Base-by-base conservation (phyloP, 108 stramenopile species). In the Nitzschia sp. region DNA sequence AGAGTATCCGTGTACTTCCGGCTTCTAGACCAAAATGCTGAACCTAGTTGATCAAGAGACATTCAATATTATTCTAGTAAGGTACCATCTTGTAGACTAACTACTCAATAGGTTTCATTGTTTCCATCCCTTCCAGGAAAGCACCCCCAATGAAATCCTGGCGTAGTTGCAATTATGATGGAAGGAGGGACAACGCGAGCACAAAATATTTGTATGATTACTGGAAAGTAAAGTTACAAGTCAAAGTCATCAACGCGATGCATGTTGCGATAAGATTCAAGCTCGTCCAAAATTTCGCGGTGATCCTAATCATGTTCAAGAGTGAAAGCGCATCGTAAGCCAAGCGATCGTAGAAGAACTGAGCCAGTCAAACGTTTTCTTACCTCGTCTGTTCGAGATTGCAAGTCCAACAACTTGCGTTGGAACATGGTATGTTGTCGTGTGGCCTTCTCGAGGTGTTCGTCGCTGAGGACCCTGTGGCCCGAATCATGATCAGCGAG, bases 391-490 rank as follows among this genome's bases (percentile, higher is more conserved):
- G 24, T 59, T 10, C 48, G 34, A 26, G 57, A 38, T 22, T 58
- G n/a, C 68, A 69, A 58, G 10, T 74, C 58, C 37, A 43, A 42
- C 38, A 74, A 53, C 66, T 74, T 74, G 20, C 58, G 52, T 43
- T 60, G 41, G 37, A 61, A 74, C 58, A 51, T 74, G 39, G 6
- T 9, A 37, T 24, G 37, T 41, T 74, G 73, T 42, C 51, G 40
- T 3, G 15, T 41, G 40, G 64, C 59, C 9, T 40, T 26, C 7
- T 66, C 66, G 58, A 67, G 56, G 6, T 67, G 66, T 42, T 74
- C 63, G 7, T 50, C 25, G 41, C 22, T 50, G 43, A 72, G 37
- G 8, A 15, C 19, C 20, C 73, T 57, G 26, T 43, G 65, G 38
- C 65, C 73, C n/a, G 50, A 15, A 5, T 74, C 43, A 40, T 74